phyloP scores from a whole-genome alignment of 163 green algal genomes.

The Scenedesmus sp. region DNA sequence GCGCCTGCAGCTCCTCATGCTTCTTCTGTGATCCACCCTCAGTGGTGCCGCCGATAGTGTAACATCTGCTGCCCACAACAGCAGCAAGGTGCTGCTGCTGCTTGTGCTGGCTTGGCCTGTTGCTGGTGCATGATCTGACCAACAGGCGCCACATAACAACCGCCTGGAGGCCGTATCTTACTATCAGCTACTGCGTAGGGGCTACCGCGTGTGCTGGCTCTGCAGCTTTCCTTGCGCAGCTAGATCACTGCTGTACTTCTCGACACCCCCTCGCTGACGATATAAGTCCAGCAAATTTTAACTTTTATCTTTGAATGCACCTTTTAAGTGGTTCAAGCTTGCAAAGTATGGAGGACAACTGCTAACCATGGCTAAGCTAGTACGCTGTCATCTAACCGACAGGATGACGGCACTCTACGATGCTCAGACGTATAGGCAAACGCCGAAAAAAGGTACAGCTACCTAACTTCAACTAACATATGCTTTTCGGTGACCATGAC shows the following conservation, averaged over 20 bases:
- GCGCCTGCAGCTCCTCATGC: slow-evolving; percentile 26
- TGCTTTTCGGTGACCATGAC: too few species aligned
- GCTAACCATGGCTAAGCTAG: neutral
- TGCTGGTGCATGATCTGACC: slow-evolving; percentile 15
- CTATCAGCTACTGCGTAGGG: neutral
- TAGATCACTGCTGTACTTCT: neutral
- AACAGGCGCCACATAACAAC: neutral
- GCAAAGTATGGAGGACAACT: too few species aligned
- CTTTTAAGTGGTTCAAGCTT: neutral
- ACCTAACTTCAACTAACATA: too few species aligned
- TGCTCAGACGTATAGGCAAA: neutral
- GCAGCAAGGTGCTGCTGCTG: slow-evolving; percentile 14
- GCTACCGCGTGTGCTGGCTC: neutral
- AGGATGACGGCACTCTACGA: neutral
- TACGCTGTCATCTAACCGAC: neutral
- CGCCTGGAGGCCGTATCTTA: neutral
- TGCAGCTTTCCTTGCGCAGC: neutral
- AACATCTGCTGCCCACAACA: neutral
- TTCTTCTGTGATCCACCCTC: slow-evolving; percentile 33
- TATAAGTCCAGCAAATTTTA: neutral
- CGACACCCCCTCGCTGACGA: neutral
- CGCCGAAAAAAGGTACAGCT: too few species aligned
- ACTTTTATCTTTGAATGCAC: neutral
- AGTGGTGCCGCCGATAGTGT: slow-evolving; percentile 25
- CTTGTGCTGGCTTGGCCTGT: neutral